These are phyloP conservation scores for Lentithecium fluviatile DNA, from an alignment of 495 filamentous ascomycete genomes.

Conservation along the genomic window DNA sequence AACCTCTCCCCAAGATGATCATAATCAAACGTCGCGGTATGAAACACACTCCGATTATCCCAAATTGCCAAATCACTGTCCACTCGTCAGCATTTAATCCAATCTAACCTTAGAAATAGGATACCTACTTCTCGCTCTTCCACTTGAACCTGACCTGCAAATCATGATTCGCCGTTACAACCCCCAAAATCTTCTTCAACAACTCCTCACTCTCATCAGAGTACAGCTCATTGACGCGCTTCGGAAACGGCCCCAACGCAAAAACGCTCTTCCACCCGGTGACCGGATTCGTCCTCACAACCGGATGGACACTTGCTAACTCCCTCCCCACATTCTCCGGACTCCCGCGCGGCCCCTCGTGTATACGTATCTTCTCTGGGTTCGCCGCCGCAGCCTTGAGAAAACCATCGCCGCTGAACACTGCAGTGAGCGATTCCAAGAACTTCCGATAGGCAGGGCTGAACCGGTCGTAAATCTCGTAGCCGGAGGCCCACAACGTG, in stretches of 20 bases:
- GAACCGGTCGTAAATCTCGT: constrained; percentile 76
- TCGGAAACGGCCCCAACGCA: constrained; percentile 59
- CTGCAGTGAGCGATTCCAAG: constrained; percentile 66
- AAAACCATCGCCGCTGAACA: constrained; percentile 61
- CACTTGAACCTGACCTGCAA: constrained; percentile 66
- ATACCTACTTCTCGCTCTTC: constrained; percentile 32
- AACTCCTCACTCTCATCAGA: constrained; percentile 63
- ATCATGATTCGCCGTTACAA: constrained; percentile 74
- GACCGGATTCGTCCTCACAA: constrained; percentile 74
- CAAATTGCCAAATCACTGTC: constrained; percentile 57
- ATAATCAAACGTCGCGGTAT: constrained; percentile 69
- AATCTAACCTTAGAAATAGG: too few species aligned
- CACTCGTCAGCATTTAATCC: not conserved
- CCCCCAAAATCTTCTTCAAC: constrained; percentile 57
- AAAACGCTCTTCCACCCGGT: constrained; percentile 74
- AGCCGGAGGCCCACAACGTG: constrained; percentile 74
- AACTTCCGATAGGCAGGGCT: constrained; percentile 63
- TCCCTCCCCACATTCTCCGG: constrained; percentile 66
- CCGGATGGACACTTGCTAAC: constrained; percentile 64
- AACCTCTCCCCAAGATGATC: constrained; percentile 54
- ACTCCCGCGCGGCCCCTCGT: constrained; percentile 55
- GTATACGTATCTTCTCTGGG: constrained; percentile 55
- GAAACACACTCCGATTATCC: constrained; percentile 71
- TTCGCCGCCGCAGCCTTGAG: constrained; percentile 51
- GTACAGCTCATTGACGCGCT: constrained; percentile 62